Evolutionary conservation across 139 green algal genomes (phyloP).

Genomic region (Coelastrella sp.): DNA sequence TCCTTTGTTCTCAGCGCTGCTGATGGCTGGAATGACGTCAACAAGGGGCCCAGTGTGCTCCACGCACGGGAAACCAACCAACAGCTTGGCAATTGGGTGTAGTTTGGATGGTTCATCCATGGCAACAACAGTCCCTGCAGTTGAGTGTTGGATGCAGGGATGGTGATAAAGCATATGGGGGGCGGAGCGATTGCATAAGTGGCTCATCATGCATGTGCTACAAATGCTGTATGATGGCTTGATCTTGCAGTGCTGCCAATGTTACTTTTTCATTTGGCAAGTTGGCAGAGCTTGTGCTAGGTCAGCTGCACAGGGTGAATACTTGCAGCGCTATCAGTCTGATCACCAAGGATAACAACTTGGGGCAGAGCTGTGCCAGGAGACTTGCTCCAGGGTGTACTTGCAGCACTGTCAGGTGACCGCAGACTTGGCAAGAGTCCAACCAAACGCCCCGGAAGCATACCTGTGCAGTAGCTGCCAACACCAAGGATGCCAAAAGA

Average conservation of each 20-base stretch:
- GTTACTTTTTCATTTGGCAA: too few species aligned
- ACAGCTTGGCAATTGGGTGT: not conserved
- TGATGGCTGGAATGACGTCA: not conserved
- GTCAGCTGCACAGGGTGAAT: too few species aligned
- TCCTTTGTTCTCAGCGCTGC: not conserved
- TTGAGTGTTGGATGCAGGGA: not conserved
- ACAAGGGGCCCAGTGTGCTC: slow-evolving; percentile 27
- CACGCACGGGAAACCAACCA: slow-evolving; percentile 9
- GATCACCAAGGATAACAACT: too few species aligned
- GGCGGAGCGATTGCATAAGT: not conserved
- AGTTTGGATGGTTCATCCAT: not conserved
- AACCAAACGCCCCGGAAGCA: not conserved
- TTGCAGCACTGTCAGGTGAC: not conserved
- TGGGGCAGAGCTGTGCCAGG: not conserved
- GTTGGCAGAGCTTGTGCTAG: too few species aligned
- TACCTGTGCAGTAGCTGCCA: not conserved
- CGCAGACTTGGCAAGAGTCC: not conserved
- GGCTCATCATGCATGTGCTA: too few species aligned
- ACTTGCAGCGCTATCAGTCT: too few species aligned
- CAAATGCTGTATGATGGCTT: too few species aligned
- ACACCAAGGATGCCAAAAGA: not conserved
- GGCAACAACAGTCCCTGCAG: slow-evolving; percentile 2
- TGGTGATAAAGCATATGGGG: not conserved
- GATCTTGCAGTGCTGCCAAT: too few species aligned
- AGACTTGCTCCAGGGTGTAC: not conserved